phyloP scores from a whole-genome alignment of 768 basidiomycete species.

The Tubosaeta sp. region DNA sequence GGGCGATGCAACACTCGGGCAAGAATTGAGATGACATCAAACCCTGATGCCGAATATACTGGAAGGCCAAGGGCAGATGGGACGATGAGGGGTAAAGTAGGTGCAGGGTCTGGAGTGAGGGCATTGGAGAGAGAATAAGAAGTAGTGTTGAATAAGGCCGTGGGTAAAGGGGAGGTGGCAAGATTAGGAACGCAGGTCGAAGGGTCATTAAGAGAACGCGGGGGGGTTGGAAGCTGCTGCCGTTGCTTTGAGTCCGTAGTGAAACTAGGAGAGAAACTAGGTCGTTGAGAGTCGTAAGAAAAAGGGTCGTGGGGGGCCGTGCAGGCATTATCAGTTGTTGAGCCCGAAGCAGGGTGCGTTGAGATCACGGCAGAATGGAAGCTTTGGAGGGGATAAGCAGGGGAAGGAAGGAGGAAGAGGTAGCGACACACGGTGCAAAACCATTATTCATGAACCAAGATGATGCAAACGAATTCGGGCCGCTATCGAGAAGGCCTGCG shows the following conservation, averaged over 20 bases:
- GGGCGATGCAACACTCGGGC: conserved; percentile 71
- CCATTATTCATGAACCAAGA: conserved; percentile 52
- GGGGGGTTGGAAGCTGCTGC: conserved; percentile 5
- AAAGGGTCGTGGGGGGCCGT: background rate
- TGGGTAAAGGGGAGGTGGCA: background rate
- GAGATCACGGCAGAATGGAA: conserved; percentile 19
- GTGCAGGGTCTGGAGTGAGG: background rate
- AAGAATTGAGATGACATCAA: conserved; percentile 82
- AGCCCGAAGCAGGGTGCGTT: conserved; percentile 6
- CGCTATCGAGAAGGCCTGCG: conserved; percentile 32
- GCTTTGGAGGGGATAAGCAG: conserved; percentile 19
- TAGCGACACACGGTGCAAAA: conserved; percentile 29
- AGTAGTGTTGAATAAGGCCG: conserved; percentile 3
- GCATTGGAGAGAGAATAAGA: conserved; percentile 5
- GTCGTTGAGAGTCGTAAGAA: background rate
- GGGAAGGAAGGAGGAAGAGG: background rate
- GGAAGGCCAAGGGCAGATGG: conserved; percentile 42
- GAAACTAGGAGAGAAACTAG: background rate
- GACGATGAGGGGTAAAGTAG: conserved; percentile 11
- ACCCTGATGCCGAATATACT: conserved; percentile 87
- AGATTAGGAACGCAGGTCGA: conserved; percentile 5
- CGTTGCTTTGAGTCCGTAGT: background rate
- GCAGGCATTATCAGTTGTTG: background rate
- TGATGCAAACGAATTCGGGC: conserved; percentile 28
- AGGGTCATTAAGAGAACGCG: conserved; percentile 3